phyloP scores from a whole-genome alignment of 1,284 basidiomycete genomes.

The Trametes hirsuta region DNA sequence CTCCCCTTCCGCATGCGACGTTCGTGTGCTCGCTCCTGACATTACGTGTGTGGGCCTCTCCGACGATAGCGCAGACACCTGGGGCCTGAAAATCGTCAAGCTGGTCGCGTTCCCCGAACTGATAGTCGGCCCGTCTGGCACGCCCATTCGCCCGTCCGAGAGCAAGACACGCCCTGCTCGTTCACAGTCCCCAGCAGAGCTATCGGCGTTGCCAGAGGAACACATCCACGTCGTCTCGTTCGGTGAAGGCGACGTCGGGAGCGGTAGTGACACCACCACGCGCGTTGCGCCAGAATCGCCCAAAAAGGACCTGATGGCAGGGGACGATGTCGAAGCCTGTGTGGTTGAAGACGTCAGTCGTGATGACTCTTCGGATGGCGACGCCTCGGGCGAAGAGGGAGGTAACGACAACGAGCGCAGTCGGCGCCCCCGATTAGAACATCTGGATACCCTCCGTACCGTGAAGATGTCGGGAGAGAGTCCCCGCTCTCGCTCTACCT shows the following conservation, averaged over 20 bases:
- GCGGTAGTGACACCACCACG: slow-evolving; percentile 33
- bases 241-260: slow-evolving; percentile 27
- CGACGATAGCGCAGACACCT: slow-evolving; percentile 66
- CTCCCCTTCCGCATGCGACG: slow-evolving; percentile 34
- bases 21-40: slow-evolving; percentile 36
- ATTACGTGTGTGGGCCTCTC: slow-evolving; percentile 43
- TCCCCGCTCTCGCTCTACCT: slow-evolving; percentile 21
- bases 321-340: slow-evolving; percentile 22
- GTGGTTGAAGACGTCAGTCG: slow-evolving; percentile 12
- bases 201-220: slow-evolving; percentile 13
- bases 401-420: background rate
- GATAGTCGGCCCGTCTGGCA: slow-evolving; percentile 40
- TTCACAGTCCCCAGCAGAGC: slow-evolving; percentile 1
- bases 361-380: slow-evolving; percentile 14
- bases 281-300: slow-evolving; percentile 32
- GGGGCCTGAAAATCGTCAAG: slow-evolving; percentile 76
- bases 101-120: slow-evolving; percentile 74
- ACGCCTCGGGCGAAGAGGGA: slow-evolving; percentile 25
- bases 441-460: slow-evolving; percentile 21
- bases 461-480: slow-evolving; percentile 1
- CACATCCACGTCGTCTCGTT: slow-evolving; percentile 15
- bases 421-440: slow-evolving; percentile 15
- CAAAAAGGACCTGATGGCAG: slow-evolving; percentile 25
- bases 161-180: slow-evolving; percentile 1
- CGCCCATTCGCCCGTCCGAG: background rate